Evolutionary conservation across 495 filamentous ascomycete species (phyloP), one percentile per base, ranked within the genome.

Genomic region (Annulohypoxylon stygium): DNA sequence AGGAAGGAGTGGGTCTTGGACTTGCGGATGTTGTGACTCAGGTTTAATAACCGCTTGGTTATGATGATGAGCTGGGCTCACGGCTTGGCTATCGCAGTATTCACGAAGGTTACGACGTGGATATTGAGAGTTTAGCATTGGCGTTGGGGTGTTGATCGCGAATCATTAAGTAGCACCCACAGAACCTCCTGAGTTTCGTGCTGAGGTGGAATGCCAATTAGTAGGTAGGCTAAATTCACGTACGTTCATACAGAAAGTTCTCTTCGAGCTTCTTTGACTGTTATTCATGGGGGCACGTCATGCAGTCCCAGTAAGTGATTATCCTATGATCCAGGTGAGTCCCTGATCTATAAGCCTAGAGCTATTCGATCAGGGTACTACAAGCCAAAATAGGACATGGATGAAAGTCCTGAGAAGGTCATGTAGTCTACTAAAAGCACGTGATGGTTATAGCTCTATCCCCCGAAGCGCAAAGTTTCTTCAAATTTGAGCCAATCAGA

Each of bases 1-100:
- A 91, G 74, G 88, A 91, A 75, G 84, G 82, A 36, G 84, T 87
- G 39, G 85, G 84, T 54, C 72, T 78, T 11, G 83, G 85, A 11
- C 80, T 83, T 9, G 82, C 86, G 11, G 86, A 91, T 74, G 76
- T 90, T 18, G 78, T 88, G 48, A 86, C 83, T 23, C 81, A 85
- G 61, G 61, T 55, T 18, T 76, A 63, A 59, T 37, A 18, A 47
- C 5, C 14, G 10, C 10, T 25, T 16, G 37, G 25, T n/a, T 50
- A 23, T 36, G 33, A 30, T 37, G 55, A 30, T 25, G 43, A 12
- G 26, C n/a, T 45, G 5, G 4, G 11, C 8, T 36, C n/a, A 30
- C 11, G 50, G 47, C 48, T 43, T 30, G 45, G 6, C 34, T 57
- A 26, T 12, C 10, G 36, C 3, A 37, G 39, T 8, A 66, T 39